phyloP scores from a whole-genome alignment of 2,329 filamentous ascomycete genomes.

The Elsinoe ampelina region DNA sequence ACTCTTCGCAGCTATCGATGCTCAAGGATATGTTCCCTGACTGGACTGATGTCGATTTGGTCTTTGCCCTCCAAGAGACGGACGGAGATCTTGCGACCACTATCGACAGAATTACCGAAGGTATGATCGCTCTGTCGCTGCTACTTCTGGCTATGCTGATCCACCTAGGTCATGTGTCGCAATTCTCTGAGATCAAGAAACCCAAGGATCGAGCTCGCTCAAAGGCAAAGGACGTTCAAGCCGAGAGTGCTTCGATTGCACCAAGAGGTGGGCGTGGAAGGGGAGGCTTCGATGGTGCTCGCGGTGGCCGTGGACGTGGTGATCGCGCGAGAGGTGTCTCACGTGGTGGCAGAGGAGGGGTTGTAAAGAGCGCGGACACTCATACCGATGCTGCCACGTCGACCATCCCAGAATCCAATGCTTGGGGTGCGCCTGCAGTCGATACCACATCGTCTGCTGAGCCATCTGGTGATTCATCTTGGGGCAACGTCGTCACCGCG shows the following conservation, averaged over 20 bases:
- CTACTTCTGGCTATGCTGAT: constrained; percentile 12
- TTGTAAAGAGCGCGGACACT: constrained; percentile 52
- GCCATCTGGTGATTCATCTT: constrained; percentile 19
- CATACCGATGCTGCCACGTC: constrained; percentile 50
- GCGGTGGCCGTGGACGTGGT: constrained; percentile 54
- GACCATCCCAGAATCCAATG: constrained; percentile 60
- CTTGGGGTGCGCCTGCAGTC: constrained; percentile 47
- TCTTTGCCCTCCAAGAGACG: constrained; percentile 85
- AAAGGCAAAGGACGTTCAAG: constrained; percentile 59
- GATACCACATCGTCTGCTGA: not conserved
- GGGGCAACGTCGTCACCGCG: constrained; percentile 30
- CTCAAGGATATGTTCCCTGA: constrained; percentile 90
- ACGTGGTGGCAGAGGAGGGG: constrained; percentile 53
- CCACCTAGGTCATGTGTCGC: constrained; percentile 59
- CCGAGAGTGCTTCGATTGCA: constrained; percentile 33
- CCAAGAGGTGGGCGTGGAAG: constrained; percentile 27
- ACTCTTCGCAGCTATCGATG: constrained; percentile 65
- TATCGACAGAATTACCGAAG: constrained; percentile 71
- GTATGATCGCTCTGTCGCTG: constrained; percentile 37
- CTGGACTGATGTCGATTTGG: constrained; percentile 91
- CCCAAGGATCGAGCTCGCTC: constrained; percentile 65
- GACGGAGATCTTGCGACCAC: constrained; percentile 64
- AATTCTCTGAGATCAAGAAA: constrained; percentile 77
- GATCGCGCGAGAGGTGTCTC: constrained; percentile 45
- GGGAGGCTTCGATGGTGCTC: constrained; percentile 43